Conservation (phyloP, 2,329 filamentous ascomycete species). For the Chaetothyriales sp. region DNA sequence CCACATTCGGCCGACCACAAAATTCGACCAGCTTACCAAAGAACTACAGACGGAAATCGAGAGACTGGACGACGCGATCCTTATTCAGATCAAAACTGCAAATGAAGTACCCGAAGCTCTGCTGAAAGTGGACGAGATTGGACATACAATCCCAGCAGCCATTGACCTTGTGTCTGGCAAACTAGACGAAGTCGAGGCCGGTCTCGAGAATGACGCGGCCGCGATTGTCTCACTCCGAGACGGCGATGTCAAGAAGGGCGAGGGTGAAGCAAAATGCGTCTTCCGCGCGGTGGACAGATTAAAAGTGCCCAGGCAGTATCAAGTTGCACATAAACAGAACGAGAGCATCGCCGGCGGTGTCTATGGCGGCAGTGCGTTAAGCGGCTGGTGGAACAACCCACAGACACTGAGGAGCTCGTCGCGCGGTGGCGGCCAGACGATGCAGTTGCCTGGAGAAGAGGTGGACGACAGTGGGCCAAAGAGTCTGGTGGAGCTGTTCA, state of each 20-base stretch:
- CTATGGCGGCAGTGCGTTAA: slow-evolving; percentile 14
- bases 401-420: slow-evolving; percentile 21
- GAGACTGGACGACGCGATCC: slow-evolving; percentile 62
- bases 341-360: slow-evolving; percentile 11
- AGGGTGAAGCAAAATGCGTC: slow-evolving; percentile 52
- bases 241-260: slow-evolving; percentile 46
- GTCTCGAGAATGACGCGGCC: slow-evolving; percentile 47
- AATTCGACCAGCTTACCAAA: slow-evolving; percentile 78
- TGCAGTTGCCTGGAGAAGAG: slow-evolving; percentile 34
- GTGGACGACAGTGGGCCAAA: slow-evolving; percentile 33
- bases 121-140: slow-evolving; percentile 45
- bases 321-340: slow-evolving; percentile 27
- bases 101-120: slow-evolving; percentile 62
- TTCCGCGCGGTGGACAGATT: slow-evolving; percentile 63
- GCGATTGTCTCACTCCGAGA: slow-evolving; percentile 43
- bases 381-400: slow-evolving; percentile 20
- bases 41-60: slow-evolving; percentile 66
- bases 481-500: slow-evolving; percentile 51
- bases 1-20: slow-evolving; percentile 70
- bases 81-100: slow-evolving; percentile 57
- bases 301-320: slow-evolving; percentile 51
- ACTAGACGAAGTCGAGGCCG: slow-evolving; percentile 47
- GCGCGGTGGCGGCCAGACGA: slow-evolving; percentile 24
- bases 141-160: slow-evolving; percentile 50
- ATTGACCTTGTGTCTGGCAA: slow-evolving; percentile 49